Base-by-base conservation (phyloP, 257 asterid genomes). In the Voacanga thouarsii region DNA sequence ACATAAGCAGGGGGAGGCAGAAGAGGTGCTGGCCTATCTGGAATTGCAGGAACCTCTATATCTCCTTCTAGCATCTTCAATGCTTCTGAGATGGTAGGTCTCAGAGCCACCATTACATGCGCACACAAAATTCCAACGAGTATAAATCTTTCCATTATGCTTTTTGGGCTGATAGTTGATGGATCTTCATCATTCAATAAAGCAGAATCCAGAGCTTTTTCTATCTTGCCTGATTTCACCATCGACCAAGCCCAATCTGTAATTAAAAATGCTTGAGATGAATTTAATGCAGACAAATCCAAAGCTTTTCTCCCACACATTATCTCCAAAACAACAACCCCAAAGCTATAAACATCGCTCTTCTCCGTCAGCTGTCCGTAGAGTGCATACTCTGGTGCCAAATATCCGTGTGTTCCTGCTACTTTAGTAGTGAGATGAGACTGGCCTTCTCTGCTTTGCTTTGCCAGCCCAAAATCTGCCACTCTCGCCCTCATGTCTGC, bases 181-280 rank as follows among this genome's bases (percentile, higher is more conserved):
- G 90, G 80, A 73, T 85, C 91, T 16, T 77, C 92, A 53, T 67
- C 83, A 8, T 78, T 84, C 82, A 91, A 14, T 24, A 94, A 83
- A 65, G 83, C 75, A 26, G 81, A 45, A 77, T 92, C 98, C 79
- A 92, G 63, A 30, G 83, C 96, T 75, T 84, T 80, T 75, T 89
- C 94, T 7, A 86, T 78, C 66, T 89, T 88, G 69, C 97, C 93
- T 0, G 82, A 83, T 53, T 92, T 94, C 84, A 94, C 87, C 24
- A 86, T 85, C 1, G 97, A 87, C 98, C 98, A 94, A 51, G 96
- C 97, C 98, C 98, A 94, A 79, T 94, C 98, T 0, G 98, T 90
- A 77, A 94, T 88, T 60, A 94, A 61, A 56, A 89, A 82, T 2
- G 89, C 83, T 3, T 83, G 84, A 7, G 92, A 86, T 0, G 97